These are phyloP conservation scores for Heliamphora pulchella DNA, from an alignment of 179 eudicot species.

Conservation along the genomic window DNA sequence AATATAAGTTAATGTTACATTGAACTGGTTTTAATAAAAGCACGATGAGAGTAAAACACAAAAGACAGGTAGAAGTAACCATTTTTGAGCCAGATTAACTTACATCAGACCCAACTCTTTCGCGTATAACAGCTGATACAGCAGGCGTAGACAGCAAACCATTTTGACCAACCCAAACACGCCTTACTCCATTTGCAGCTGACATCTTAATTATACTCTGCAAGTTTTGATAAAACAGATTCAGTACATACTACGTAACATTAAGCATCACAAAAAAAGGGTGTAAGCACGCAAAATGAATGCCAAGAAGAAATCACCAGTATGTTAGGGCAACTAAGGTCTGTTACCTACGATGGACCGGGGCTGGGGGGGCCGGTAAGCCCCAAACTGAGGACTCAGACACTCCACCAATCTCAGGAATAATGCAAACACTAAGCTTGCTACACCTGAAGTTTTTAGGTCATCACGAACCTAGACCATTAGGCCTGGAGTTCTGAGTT, in stretches of 20 bases:
- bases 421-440: not conserved
- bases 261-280: not conserved
- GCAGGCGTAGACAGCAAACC: conserved; percentile 93
- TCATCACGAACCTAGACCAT: not conserved
- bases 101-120: conserved; percentile 87
- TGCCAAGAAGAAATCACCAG: not conserved
- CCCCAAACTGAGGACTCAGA: too few relatives aligned
- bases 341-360: not conserved
- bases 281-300: not conserved
- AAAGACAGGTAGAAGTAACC: not conserved
- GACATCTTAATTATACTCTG: conserved; percentile 96
- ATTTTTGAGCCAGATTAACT: conserved; percentile 22
- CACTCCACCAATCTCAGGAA: not conserved
- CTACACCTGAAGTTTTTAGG: not conserved
- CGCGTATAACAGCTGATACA: conserved; percentile 94
- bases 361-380: too few relatives aligned
- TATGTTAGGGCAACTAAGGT: conserved; percentile 2
- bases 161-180: conserved; percentile 96
- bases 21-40: not conserved
- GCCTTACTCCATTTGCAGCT: conserved; percentile 92
- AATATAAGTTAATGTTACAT: not conserved
- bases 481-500: not conserved
- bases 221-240: conserved; percentile 9
- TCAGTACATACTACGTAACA: not conserved
- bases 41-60: not conserved